Evolutionary conservation across 106 monocot genomes (phyloP).

Genomic region (Posidonia australis): DNA sequence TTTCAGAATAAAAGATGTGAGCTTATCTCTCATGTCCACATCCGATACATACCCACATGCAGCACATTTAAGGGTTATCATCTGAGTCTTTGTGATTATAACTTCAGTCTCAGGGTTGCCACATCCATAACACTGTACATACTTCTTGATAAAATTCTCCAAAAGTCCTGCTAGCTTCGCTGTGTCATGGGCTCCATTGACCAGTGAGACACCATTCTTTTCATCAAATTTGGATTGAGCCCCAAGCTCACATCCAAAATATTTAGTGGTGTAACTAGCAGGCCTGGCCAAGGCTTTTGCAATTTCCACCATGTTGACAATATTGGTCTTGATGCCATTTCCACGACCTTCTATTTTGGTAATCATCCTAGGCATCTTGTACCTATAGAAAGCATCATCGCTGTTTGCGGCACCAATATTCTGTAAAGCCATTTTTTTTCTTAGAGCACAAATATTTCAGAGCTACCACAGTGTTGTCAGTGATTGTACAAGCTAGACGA

Average conservation of each 20-base stretch:
- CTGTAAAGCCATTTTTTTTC: slow-evolving; percentile 34
- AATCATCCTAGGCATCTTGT: slow-evolving; percentile 51
- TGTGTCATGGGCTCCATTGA: slow-evolving; percentile 55
- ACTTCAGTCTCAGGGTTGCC: slow-evolving; percentile 53
- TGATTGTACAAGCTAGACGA: background rate
- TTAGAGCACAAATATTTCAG: background rate
- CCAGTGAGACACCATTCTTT: slow-evolving; percentile 36
- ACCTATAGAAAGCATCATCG: slow-evolving; percentile 54
- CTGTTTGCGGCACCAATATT: slow-evolving; percentile 45
- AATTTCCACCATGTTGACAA: slow-evolving; percentile 61
- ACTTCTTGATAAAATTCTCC: slow-evolving; percentile 49
- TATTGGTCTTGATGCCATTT: slow-evolving; percentile 52
- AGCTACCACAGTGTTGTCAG: background rate
- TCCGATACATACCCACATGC: slow-evolving; percentile 47
- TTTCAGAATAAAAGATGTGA: slow-evolving; percentile 44
- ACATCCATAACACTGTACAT: slow-evolving; percentile 46
- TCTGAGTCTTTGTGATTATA: slow-evolving; percentile 38
- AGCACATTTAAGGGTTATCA: slow-evolving; percentile 38
- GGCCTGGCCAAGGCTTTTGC: slow-evolving; percentile 46
- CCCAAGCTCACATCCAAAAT: slow-evolving; percentile 55
- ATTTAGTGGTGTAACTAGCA: slow-evolving; percentile 43
- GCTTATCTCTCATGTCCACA: slow-evolving; percentile 53
- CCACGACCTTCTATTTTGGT: slow-evolving; percentile 51
- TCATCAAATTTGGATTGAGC: slow-evolving; percentile 54
- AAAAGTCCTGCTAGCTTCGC: slow-evolving; percentile 35